Evolutionary conservation across 1,284 basidiomycete species (phyloP), one percentile per base, ranked within the genome.

Genomic region (Pseudozyma tsukubaensis): DNA sequence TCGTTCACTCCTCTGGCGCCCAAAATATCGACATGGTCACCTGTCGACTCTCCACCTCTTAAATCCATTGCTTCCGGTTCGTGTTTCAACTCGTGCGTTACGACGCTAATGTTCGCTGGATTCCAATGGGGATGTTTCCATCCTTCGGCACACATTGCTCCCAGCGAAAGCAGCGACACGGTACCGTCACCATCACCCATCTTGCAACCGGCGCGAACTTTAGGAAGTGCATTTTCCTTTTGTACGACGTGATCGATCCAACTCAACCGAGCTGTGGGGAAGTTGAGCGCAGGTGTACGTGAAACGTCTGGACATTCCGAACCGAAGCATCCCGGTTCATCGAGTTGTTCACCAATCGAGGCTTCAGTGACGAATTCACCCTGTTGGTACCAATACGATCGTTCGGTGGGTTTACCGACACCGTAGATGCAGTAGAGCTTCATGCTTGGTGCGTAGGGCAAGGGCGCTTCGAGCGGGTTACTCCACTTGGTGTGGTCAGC

Each of bases 321-420:
- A 29, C 57, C 57, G 29, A 60, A 59, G 36, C 61, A 61, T 10
- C 60, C 61, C 3, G 67, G 62, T 36, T 68, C 64, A 32, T 73
- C 71, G 13, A 69, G 36, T 47, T 70, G 67, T 48, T 74, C 72
- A 13, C 72, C 72, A 10, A 74, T 74, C 16, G 59, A 40, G 6
- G 55, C 43, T 24, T 66, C 67, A 6, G 68, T 61, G 13, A 70
- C 67, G 48, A 51, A 79, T n/a, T 75, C 72, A 11, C 79, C 79
- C 35, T 77, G 72, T 57, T 72, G 60, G 51, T 81, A 79, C 76
- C 73, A 82, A 61, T 83, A 83, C 44, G 60, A 79, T 49, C 91
- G 92, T 88, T 97, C 97, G 0, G 97, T 99, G 77, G 95, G 92
- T 84, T 98, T 98, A 19, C 97, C 97, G 74, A 94, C 91, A 0